Conservation (phyloP, 306 rosid species). For the Glycine soja region DNA sequence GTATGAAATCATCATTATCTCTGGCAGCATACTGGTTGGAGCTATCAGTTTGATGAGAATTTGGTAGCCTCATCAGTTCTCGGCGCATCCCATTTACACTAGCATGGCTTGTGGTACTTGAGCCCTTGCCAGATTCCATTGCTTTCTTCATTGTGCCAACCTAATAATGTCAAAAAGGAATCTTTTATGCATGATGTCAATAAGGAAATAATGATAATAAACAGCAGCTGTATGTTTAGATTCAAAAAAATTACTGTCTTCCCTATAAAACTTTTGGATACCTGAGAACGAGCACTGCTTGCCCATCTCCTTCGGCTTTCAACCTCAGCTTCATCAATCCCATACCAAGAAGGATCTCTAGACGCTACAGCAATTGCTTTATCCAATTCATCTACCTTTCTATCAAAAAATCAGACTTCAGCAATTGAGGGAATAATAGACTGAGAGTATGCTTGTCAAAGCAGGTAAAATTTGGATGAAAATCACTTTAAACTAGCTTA, state of each 20-base stretch:
- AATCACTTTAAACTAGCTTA: constrained; percentile 5
- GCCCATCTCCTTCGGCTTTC: constrained; percentile 95
- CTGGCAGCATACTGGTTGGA: constrained; percentile 64
- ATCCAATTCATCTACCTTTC: constrained; percentile 97
- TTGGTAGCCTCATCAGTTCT: constrained; percentile 87
- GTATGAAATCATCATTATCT: constrained; percentile 77
- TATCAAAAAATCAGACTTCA: constrained; percentile 82
- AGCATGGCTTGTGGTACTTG: constrained; percentile 49
- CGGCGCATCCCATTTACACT: constrained; percentile 69
- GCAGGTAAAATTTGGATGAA: constrained; percentile 14
- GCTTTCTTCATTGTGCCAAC: constrained; percentile 69
- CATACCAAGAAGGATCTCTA: constrained; percentile 86
- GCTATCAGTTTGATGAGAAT: constrained; percentile 59
- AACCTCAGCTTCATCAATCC: constrained; percentile 83
- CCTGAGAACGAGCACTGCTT: constrained; percentile 83
- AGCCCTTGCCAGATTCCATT: constrained; percentile 66
- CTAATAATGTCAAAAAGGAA: constrained; percentile 51
- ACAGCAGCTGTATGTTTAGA: not conserved
- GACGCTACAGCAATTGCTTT: constrained; percentile 93
- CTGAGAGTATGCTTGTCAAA: not conserved
- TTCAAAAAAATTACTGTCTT: constrained; percentile 12
- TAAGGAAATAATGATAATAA: not conserved
- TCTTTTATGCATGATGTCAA: constrained; percentile 1
- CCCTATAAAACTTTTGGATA: constrained; percentile 47
- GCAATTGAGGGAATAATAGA: constrained; percentile 35